Conservation (phyloP, 2,329 filamentous ascomycete species). For the Aspergillus ochraceus region DNA sequence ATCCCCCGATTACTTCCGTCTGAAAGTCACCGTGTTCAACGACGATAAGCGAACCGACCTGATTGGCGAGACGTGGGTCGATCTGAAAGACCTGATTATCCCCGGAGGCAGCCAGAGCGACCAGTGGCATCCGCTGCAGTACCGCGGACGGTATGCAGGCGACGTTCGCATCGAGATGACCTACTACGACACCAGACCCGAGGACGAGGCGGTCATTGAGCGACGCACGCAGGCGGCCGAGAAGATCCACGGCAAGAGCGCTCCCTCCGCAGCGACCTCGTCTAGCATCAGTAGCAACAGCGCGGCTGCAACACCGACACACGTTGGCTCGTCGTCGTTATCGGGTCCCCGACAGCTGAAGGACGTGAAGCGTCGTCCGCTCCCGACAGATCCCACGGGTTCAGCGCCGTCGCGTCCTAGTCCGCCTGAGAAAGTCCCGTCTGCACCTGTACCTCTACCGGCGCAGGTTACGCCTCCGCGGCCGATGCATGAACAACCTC, state of each 20-base stretch:
- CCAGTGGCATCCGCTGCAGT: slow-evolving; percentile 84
- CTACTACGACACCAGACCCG: slow-evolving; percentile 87
- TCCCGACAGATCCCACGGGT: slow-evolving; percentile 74
- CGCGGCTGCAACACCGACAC: slow-evolving; percentile 9
- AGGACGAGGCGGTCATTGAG: slow-evolving; percentile 66
- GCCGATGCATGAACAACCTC: slow-evolving; percentile 19
- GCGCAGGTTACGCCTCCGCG: slow-evolving; percentile 24
- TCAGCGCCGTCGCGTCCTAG: slow-evolving; percentile 49
- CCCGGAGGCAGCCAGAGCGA: slow-evolving; percentile 91
- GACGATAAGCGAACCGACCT: slow-evolving; percentile 97
- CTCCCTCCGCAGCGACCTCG: slow-evolving; percentile 3
- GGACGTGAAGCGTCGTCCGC: slow-evolving; percentile 76
- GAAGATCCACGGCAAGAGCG: slow-evolving; percentile 33
- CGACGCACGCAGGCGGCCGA: slow-evolving; percentile 52
- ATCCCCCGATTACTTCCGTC: slow-evolving; percentile 90
- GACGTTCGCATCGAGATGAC: slow-evolving; percentile 95
- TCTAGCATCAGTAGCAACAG: slow-evolving; percentile 28
- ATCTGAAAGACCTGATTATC: slow-evolving; percentile 76
- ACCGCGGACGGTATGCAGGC: slow-evolving; percentile 91
- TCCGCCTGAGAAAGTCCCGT: slow-evolving; percentile 34
- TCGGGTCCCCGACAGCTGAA: slow-evolving; percentile 55
- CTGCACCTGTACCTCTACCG: slow-evolving; percentile 38
- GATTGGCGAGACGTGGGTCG: slow-evolving; percentile 91
- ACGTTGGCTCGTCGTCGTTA: slow-evolving; percentile 26
- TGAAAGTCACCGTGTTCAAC: slow-evolving; percentile 96